Percentiles rank a stretch among this genome's conserved stretches.
Evolutionary conservation across 352 stramenopile genomes (phyloP).

Genomic region (Aphanomyces invadans): DNA sequence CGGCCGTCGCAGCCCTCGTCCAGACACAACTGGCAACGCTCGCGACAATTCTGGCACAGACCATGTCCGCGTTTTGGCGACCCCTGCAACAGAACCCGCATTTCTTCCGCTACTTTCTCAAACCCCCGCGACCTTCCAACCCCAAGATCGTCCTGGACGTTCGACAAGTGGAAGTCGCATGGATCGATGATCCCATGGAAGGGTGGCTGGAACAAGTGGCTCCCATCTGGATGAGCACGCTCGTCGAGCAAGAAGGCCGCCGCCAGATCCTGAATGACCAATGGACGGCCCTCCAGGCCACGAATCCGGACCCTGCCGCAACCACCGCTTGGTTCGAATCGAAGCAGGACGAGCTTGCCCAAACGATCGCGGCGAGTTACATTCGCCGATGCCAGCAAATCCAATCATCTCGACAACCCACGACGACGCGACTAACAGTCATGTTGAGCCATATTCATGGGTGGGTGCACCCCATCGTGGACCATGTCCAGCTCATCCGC

Average conservation of each 20-base stretch:
- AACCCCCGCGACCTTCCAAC: conserved; percentile 30
- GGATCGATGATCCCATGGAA: conserved; percentile 44
- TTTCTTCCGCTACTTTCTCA: conserved; percentile 61
- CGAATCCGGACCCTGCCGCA: conserved; percentile 40
- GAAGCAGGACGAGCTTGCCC: conserved; percentile 38
- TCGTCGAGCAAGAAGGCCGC: conserved; percentile 56
- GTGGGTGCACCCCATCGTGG: conserved; percentile 23
- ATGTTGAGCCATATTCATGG: conserved; percentile 20
- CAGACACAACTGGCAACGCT: conserved; percentile 33
- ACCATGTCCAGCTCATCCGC: conserved; percentile 28
- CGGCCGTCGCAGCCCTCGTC: conserved; percentile 28
- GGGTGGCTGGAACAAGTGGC: conserved; percentile 62
- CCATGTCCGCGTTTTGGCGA: conserved; percentile 40
- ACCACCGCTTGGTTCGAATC: conserved; percentile 22
- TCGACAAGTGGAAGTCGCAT: conserved; percentile 37
- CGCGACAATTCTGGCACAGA: conserved; percentile 25
- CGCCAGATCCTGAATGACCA: conserved; percentile 59
- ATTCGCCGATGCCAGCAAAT: conserved; percentile 43
- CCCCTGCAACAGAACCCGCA: conserved; percentile 49
- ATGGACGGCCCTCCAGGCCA: conserved; percentile 41
- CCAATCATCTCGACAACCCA: neutral
- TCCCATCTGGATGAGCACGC: conserved; percentile 62
- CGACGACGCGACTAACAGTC: conserved; percentile 12
- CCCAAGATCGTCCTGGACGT: conserved; percentile 50
- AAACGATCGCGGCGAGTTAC: conserved; percentile 60